A percentile compares a stretch with the other conserved stretches of the same genome.
Conservation (phyloP, 2,329 filamentous ascomycete species). For the Venturia asperata region DNA sequence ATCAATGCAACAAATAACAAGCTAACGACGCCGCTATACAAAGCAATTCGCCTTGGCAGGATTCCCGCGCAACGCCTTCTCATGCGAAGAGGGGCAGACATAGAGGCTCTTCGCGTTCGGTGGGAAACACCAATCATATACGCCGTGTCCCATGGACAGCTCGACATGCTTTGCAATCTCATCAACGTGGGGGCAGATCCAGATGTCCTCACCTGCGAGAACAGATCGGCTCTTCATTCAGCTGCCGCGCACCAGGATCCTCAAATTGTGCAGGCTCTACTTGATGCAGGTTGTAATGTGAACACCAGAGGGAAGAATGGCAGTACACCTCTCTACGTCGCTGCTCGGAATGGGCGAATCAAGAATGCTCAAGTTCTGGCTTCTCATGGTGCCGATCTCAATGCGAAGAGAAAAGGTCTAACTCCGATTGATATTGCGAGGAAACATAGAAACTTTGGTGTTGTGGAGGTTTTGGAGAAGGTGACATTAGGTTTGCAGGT, state of each 20-base stretch:
- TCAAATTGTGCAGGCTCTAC: slow-evolving; percentile 6
- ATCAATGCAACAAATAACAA: slow-evolving; percentile 14
- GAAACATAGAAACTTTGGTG: background rate
- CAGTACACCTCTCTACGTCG: slow-evolving; percentile 9
- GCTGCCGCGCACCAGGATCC: slow-evolving; percentile 1
- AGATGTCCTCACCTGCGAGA: background rate
- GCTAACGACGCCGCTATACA: background rate
- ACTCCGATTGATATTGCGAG: slow-evolving; percentile 3
- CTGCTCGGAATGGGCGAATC: slow-evolving; percentile 8
- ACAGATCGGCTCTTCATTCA: slow-evolving; percentile 5
- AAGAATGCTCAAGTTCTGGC: background rate
- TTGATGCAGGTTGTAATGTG: background rate
- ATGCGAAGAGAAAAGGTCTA: slow-evolving; percentile 9
- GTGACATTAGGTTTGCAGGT: background rate
- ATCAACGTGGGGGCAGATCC: background rate
- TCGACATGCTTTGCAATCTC: background rate
- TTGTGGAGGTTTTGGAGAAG: slow-evolving; percentile 6
- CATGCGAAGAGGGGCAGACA: background rate
- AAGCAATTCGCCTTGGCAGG: background rate
- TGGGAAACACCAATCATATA: slow-evolving; percentile 14
- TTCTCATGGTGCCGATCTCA: background rate
- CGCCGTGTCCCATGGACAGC: slow-evolving; percentile 1
- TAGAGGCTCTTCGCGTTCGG: slow-evolving; percentile 4
- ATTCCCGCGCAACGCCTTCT: background rate
- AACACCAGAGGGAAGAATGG: background rate